phyloP scores from a whole-genome alignment of 2,329 filamentous ascomycete genomes.

The Apiospora koreana region DNA sequence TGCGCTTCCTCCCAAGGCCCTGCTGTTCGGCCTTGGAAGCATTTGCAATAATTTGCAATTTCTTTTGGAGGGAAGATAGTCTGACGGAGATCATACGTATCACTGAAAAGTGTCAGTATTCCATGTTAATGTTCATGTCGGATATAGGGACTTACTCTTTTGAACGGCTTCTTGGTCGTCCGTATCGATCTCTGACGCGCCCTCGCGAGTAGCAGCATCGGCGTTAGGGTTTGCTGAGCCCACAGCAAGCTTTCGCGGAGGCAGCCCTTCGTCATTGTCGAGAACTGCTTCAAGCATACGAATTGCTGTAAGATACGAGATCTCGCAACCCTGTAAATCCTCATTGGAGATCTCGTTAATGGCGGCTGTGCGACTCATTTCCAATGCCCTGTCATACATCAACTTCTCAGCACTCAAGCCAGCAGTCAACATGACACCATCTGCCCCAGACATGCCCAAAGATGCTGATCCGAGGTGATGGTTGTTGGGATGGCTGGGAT shows the following conservation, averaged over 20 bases:
- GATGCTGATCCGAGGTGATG: conserved; percentile 61
- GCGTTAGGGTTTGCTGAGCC: conserved; percentile 25
- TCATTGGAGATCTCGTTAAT: conserved; percentile 95
- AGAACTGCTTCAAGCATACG: conserved; percentile 93
- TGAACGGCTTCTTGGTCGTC: conserved; percentile 74
- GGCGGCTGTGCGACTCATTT: conserved; percentile 93
- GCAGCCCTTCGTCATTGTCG: conserved; percentile 71
- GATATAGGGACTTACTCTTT: conserved; percentile 60
- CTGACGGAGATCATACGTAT: conserved; percentile 63
- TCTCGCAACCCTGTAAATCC: conserved; percentile 83
- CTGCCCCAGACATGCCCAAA: conserved; percentile 64
- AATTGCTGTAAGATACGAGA: conserved; percentile 91
- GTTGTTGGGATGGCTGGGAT: conserved; percentile 84
- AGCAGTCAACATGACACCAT: conserved; percentile 80
- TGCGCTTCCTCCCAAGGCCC: conserved; percentile 47
- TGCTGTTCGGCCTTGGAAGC: conserved; percentile 53
- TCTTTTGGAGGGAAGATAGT: conserved; percentile 58
- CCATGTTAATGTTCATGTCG: conserved; percentile 15
- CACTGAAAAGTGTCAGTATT: conserved; percentile 46
- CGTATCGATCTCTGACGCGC: conserved; percentile 55
- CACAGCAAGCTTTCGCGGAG: conserved; percentile 32
- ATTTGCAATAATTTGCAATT: conserved; percentile 61
- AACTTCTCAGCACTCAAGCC: conserved; percentile 94
- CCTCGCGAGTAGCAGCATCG: conserved; percentile 45
- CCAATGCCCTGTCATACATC: conserved; percentile 95